phyloP scores from a whole-genome alignment of 2,329 filamentous ascomycete species.

The Mollisia scopiformis region DNA sequence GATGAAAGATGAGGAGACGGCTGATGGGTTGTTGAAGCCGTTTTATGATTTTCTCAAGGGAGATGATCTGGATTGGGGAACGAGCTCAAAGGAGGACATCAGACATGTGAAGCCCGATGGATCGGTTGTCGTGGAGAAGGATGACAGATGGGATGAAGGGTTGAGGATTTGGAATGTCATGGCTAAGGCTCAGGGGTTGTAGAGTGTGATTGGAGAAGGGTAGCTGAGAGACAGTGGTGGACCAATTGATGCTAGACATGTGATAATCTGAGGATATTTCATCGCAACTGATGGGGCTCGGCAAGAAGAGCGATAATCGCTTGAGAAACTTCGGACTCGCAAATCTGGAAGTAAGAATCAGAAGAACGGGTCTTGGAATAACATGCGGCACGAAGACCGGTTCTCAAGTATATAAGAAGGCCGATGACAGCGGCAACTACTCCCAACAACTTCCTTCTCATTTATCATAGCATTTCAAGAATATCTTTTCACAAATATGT shows the following conservation, averaged over 20 bases:
- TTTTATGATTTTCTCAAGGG: neutral
- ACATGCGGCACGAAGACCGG: too few species aligned
- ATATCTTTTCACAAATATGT: neutral
- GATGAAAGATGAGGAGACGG: neutral
- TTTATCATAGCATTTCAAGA: neutral
- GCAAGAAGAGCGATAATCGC: neutral
- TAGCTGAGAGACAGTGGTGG: neutral
- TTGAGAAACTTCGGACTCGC: too few species aligned
- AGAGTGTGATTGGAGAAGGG: neutral
- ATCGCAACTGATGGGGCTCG: neutral
- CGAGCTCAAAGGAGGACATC: neutral
- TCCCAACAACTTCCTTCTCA: neutral
- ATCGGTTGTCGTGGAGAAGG: neutral
- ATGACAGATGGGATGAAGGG: neutral
- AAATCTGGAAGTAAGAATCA: too few species aligned
- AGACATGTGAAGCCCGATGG: neutral
- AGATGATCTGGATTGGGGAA: neutral
- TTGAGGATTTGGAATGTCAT: neutral
- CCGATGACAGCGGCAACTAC: neutral
- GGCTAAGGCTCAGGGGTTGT: neutral
- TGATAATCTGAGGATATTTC: too few species aligned
- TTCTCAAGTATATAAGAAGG: neutral
- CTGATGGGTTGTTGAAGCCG: neutral
- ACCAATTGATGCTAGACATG: neutral
- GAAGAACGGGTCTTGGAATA: too few species aligned